Evolutionary conservation across 371 early-diverging fungal genomes (phyloP), one percentile per base, ranked within the genome.

Genomic region (Mortierella sp.): DNA sequence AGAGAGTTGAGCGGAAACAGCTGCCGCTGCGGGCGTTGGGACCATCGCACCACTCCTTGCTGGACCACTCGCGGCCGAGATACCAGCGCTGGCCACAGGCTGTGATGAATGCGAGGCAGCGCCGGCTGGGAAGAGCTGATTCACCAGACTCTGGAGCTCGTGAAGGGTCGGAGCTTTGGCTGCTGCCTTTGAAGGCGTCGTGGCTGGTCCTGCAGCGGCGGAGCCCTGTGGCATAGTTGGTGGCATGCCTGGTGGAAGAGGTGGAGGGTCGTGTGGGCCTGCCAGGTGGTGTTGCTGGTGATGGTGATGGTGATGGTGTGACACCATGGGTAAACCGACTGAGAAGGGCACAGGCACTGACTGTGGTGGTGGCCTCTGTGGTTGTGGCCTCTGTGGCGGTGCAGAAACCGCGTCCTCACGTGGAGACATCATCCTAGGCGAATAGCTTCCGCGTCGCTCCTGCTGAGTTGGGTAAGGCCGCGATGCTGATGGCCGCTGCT

Each of bases 11-110:
- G 69, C 66, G 9, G 72, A 53, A 11, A 79, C 69, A 9, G 77
- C 72, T 11, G 77, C 79, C 12, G 79, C 79, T 6, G 79, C 79
- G 1, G 79, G 66, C n/a, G 79, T 77, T 37, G 62, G 58, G 25
- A 66, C 72, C 25, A 15, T 43, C 44, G 44, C 28, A n/a, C n/a
- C n/a, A n/a, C n/a, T n/a, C n/a, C n/a, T n/a, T n/a, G 62, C 30
- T 15, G 70, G 16, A 12, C n/a, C 19, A 29, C 50, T 16, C 26
- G 23, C 16, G 2, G 57, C 45, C 37, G 26, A 6, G 7, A 28
- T 16, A 7, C 59, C 3, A 2, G 64, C 43, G 21, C 64, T 67
- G 29, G 16, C 29, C 15, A 1, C 2, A 11, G 1, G 47, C 4
- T 12, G 25, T n/a, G 60, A 25, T 11, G 60, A 26, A 45, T 60